Conservation (phyloP, 768 basidiomycete species). For the Russula olivacea region DNA sequence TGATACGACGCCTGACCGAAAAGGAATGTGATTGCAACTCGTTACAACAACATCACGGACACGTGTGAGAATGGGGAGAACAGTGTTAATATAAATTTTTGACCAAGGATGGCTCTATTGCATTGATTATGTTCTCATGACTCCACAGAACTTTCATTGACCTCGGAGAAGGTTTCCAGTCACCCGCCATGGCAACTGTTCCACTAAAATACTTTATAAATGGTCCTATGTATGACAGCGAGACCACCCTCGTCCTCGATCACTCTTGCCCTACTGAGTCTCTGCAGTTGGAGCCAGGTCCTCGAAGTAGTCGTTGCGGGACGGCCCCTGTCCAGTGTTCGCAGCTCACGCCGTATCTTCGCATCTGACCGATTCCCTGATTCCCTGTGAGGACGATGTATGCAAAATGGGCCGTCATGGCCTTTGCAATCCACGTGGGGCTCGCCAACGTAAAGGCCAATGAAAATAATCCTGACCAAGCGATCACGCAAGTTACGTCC, state of each 20-base stretch:
- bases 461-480: slow-evolving; percentile 22
- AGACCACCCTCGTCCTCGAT: neutral
- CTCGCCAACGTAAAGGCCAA: slow-evolving; percentile 11
- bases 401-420: slow-evolving; percentile 27
- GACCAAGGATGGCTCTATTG: no score
- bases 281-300: no score
- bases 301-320: neutral
- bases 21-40: neutral
- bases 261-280: neutral
- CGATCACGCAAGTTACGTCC: slow-evolving; percentile 51
- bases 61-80: no score
- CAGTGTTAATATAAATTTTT: no score
- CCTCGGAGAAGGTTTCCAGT: no score
- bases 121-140: no score
- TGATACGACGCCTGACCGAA: neutral
- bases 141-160: no score
- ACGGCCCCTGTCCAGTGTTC: no score
- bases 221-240: no score
- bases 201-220: no score
- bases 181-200: no score
- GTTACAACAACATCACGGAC: neutral
- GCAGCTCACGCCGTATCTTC: neutral
- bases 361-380: neutral
- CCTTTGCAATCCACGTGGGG: slow-evolving; percentile 2
- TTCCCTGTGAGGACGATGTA: slow-evolving; percentile 29